Percentiles rank a stretch among this genome's conserved stretches.
Conservation (phyloP, 371 early-diverging fungal species). For the Agmasoma carcini region DNA sequence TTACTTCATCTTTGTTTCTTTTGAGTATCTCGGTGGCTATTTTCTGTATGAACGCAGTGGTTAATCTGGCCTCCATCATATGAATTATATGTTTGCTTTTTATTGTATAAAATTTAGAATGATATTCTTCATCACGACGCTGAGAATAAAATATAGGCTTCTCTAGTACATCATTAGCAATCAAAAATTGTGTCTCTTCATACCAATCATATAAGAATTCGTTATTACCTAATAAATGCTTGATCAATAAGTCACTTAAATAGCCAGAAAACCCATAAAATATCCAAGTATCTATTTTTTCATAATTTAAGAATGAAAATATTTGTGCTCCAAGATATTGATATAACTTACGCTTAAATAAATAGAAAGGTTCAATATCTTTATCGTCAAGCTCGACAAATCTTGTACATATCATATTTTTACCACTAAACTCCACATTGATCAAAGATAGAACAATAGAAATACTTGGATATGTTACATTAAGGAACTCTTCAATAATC, state of each 20-base stretch:
- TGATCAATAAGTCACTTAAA: slow-evolving; percentile 34
- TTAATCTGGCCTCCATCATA: slow-evolving; percentile 49
- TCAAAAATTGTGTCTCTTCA: slow-evolving; percentile 45
- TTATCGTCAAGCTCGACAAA: slow-evolving; percentile 27
- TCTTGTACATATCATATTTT: slow-evolving; percentile 28
- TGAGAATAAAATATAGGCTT: slow-evolving; percentile 39
- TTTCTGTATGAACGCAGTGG: slow-evolving; percentile 54
- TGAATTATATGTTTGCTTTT: slow-evolving; percentile 50
- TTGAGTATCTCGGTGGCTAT: slow-evolving; percentile 39
- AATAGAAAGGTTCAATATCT: slow-evolving; percentile 45
- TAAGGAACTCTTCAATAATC: slow-evolving; percentile 21
- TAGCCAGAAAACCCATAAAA: slow-evolving; percentile 47
- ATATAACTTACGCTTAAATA: slow-evolving; percentile 17
- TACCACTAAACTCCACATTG: slow-evolving; percentile 21
- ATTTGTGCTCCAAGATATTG: slow-evolving; percentile 28
- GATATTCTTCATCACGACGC: slow-evolving; percentile 3
- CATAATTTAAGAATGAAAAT: slow-evolving; percentile 29
- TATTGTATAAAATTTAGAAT: slow-evolving; percentile 40
- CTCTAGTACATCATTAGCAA: slow-evolving; percentile 49
- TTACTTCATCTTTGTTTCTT: slow-evolving; percentile 1
- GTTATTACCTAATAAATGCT: slow-evolving; percentile 50
- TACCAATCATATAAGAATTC: slow-evolving; percentile 46
- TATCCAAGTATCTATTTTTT: slow-evolving; percentile 41
- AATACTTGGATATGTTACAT: slow-evolving; percentile 10
- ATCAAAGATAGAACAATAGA: slow-evolving; percentile 30